Evolutionary conservation across 192 early-diverging fungal genomes (phyloP), one percentile per base, ranked within the genome.

Genomic region (Coemansia sp.): DNA sequence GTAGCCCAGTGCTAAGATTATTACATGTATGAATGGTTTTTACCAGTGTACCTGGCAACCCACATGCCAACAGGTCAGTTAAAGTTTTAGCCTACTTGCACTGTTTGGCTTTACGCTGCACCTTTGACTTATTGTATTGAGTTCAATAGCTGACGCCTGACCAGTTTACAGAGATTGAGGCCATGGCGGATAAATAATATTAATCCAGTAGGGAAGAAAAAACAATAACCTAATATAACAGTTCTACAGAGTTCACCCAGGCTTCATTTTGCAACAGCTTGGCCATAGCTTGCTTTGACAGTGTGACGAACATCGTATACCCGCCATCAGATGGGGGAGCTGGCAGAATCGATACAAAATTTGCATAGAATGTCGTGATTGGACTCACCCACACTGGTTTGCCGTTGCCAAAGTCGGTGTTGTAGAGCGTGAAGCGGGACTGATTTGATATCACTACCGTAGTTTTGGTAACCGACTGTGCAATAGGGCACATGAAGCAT

Each of bases 361-460:
- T 61, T 9, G 57, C 36, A 5, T 56, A 5, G 23, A 61, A 71
- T 9, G 42, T 43, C 20, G 55, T 34, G 58, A 60, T n/a, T 9
- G 59, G 46, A 18, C 62, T 28, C 16, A 71, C 33, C 70, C 70
- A 71, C n/a, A 37, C 2, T 4, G 70, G 70, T 2, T 46, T 26
- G 21, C 73, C 73, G 9, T 16, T n/a, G 9, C 73, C 73, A 68
- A 74, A 74, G 45, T 74, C 73, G 6, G 58, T 31, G 13, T 20
- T 50, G 39, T 69, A 69, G 21, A 68, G 50, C 2, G 42, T 35
- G 26, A 69, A 74, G 6, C 66, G 62, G 28, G 73, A 39, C 37
- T 69, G 66, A 50, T 65, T 74, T n/a, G 66, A 65, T 3, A 64
- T 60, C n/a, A 55, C 51, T 16, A 62, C 18, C 10, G 38, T 59